Evolutionary conservation across 75 land plant genomes (phyloP), one percentile per base, ranked within the genome.

Genomic region (Sequoia sempervirens): DNA sequence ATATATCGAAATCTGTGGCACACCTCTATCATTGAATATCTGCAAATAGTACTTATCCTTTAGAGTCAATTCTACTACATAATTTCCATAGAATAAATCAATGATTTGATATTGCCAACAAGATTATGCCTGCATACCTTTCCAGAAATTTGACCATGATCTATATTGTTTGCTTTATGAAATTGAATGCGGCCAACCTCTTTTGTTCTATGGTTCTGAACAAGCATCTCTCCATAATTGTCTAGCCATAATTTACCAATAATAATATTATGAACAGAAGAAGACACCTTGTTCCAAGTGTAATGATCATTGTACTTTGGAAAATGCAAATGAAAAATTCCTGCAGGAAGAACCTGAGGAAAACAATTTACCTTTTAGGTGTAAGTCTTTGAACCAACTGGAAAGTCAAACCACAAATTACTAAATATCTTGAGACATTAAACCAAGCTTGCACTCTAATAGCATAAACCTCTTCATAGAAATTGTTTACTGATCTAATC

Each of bases 191-290:
- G 90, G 45, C 68, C 79, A 28, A 75, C 43, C 8, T 89, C 89
- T 45, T 85, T 83, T n/a, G 90, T 87, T 30, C 30, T 75, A 37
- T 89, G 90, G 38, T 89, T 89, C 4, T 72, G 66, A 34, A 89
- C 72, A 58, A 78, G 36, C 75, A 89, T 52, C 80, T 89, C 90
- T 47, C 90, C 90, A 82, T 89, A 89, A 66, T 84, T 89, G 69
- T 89, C 90, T 82, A 89, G 87, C 90, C 90, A 89, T 66, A 85
- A 37, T 83, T 83, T 88, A 17, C 89, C 89, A 46, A 88, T 69
- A 11, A 88, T 85, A 68, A 88, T 89, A 75, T 88, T 88, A 78
- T 88, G 90, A 26, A 87, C 80, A 75, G 89, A 89, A 37, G 89
- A 81, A 37, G 89, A 86, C 81, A 83, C 85, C 58, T 87, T 83